A percentile compares a stretch with the other conserved stretches of the same genome.
These are phyloP conservation scores for Guillardia theta DNA, from an alignment of 78 protist genomes.

Conservation along the genomic window DNA sequence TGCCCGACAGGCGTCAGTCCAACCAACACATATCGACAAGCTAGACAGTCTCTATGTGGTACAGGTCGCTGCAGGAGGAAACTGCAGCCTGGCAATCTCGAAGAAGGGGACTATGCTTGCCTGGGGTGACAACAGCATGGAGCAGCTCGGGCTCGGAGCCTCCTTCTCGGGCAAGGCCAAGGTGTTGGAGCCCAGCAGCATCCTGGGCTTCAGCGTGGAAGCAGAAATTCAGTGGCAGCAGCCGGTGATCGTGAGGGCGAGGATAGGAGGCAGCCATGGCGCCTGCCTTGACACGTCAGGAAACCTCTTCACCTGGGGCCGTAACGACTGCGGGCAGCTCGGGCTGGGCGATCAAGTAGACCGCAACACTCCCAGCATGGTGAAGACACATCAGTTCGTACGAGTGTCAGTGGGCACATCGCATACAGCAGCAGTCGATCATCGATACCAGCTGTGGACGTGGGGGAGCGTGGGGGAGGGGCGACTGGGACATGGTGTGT, in stretches of 20 bases:
- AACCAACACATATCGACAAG: not conserved
- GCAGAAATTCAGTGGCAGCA: not conserved
- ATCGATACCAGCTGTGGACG: not conserved
- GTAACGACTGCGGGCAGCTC: not conserved
- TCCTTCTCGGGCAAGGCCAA: not conserved
- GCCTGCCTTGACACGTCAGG: not conserved
- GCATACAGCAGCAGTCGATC: not conserved
- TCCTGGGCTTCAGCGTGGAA: not conserved
- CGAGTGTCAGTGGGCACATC: not conserved
- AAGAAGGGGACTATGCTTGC: not conserved
- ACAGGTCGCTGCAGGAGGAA: not conserved
- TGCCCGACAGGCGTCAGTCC: not conserved
- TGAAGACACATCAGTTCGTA: not conserved
- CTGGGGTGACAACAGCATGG: not conserved
- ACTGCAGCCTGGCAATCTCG: not conserved
- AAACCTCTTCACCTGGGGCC: not conserved
- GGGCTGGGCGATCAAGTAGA: not conserved
- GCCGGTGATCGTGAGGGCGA: not conserved
- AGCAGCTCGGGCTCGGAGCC: not conserved
- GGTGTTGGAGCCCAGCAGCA: not conserved
- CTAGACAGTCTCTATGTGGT: not conserved
- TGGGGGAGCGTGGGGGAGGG: not conserved
- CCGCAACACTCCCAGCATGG: not conserved
- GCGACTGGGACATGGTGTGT: not conserved
- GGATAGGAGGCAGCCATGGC: not conserved